Percentiles rank a stretch among this genome's conserved stretches.
These are phyloP conservation scores for Thozetella sp. DNA, from an alignment of 495 filamentous ascomycete species.

Conservation along the genomic window DNA sequence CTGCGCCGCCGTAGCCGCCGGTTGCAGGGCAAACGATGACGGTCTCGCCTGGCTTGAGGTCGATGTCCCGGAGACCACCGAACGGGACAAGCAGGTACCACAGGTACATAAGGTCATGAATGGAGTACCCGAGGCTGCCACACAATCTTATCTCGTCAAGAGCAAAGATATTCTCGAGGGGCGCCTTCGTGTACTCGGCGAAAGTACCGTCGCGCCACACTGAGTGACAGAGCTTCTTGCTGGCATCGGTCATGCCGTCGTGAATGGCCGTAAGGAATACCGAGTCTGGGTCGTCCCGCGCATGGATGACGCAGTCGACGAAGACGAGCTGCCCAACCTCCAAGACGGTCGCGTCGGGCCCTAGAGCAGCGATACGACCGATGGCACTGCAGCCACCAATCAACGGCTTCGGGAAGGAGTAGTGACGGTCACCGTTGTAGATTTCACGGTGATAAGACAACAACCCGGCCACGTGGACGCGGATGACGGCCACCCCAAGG, in stretches of 20 bases:
- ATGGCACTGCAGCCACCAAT: constrained; percentile 34
- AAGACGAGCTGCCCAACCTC: constrained; percentile 45
- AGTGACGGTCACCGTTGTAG: constrained; percentile 28
- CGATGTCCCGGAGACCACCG: too few species aligned
- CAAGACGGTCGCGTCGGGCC: constrained; percentile 43
- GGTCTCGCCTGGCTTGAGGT: too few species aligned
- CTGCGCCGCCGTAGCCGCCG: too few species aligned
- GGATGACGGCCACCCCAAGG: constrained; percentile 30
- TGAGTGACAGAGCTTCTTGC: constrained; percentile 13
- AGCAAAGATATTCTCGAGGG: constrained; percentile 47
- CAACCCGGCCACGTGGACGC: constrained; percentile 22
- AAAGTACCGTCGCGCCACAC: constrained; percentile 23
- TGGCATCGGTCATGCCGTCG: constrained; percentile 17
- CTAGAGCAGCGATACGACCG: constrained; percentile 45
- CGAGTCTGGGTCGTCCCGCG: constrained; percentile 42
- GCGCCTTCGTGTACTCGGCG: constrained; percentile 49
- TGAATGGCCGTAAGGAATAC: constrained; percentile 33
- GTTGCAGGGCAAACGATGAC: too few species aligned
- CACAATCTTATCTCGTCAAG: constrained; percentile 42
- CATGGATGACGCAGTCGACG: constrained; percentile 38
- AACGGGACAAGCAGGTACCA: too few species aligned
- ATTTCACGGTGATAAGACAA: constrained; percentile 29
- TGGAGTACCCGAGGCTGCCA: constrained; percentile 25
- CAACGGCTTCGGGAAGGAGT: constrained; percentile 23
- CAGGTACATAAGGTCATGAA: constrained; percentile 27